Evolutionary conservation across 768 basidiomycete genomes (phyloP).

Genomic region (Boletus rubescentipes): DNA sequence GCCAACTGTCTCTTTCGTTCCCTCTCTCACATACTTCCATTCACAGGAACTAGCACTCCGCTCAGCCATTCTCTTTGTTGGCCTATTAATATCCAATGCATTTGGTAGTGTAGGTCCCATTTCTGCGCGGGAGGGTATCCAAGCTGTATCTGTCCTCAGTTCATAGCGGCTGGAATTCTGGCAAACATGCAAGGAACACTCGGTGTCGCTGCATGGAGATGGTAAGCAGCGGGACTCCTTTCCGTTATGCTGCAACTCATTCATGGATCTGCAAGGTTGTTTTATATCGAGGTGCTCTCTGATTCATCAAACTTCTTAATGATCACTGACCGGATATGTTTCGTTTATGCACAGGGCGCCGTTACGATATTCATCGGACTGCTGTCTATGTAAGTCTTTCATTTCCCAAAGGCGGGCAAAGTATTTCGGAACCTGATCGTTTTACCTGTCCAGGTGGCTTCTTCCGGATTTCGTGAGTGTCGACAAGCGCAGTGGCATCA

Average conservation of each 20-base stretch:
- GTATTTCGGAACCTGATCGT: neutral
- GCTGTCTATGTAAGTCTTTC: constrained; percentile 42
- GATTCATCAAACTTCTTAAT: neutral
- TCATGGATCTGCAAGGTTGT: constrained; percentile 45
- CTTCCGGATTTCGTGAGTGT: constrained; percentile 57
- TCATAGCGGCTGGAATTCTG: constrained; percentile 77
- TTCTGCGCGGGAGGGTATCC: neutral
- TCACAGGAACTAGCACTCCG: constrained; percentile 63
- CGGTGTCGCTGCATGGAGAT: constrained; percentile 71
- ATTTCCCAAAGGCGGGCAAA: neutral
- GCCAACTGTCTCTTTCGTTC: neutral
- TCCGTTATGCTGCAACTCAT: neutral
- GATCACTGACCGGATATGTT: neutral
- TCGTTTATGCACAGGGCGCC: constrained; percentile 44
- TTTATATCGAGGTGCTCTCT: constrained; percentile 58
- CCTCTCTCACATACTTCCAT: neutral
- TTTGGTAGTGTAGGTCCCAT: constrained; percentile 55
- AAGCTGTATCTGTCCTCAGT: constrained; percentile 29
- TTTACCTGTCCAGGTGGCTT: constrained; percentile 41
- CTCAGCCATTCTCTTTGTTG: constrained; percentile 58
- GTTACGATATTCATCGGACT: constrained; percentile 63
- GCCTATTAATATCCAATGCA: constrained; percentile 62
- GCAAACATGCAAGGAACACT: constrained; percentile 63
- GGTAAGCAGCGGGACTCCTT: constrained; percentile 37
- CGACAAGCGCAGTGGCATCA: neutral